Base-by-base conservation (phyloP, 106 monocot genomes). In the Amphibolis antarctica region DNA sequence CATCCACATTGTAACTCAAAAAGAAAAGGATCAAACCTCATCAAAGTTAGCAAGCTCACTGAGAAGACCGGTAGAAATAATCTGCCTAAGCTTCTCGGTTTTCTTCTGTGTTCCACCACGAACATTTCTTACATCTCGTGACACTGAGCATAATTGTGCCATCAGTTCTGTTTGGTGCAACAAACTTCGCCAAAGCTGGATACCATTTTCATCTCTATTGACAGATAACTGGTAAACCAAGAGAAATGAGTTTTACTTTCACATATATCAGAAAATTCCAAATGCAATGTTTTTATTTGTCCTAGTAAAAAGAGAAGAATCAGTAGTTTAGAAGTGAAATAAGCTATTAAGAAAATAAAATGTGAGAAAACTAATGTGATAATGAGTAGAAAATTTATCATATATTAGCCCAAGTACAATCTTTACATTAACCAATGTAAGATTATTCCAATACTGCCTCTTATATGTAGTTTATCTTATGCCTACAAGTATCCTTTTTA, bases 11-110 rank as follows among this genome's bases (percentile, higher is more conserved):
- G n/a, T n/a, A n/a, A n/a, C n/a, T n/a, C n/a, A 53, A 43, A 10
- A 29, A 58, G 42, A 7, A 60, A 25, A 46, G 25, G 46, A 29
- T 26, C 55, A 17, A 20, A 89, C 96, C 96, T 96, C 90, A 58
- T 96, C 96, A 80, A 96, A 96, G 66, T 90, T 84, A 25, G 89
- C 86, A 59, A 90, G 84, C 63, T 96, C 96, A 66, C 96, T 90
- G 55, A 86, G 90, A 53, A 90, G 73, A 63, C 90, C 90, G 28
- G 83, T 82, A 49, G 42, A 66, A 53, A 96, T 81, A 36, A 96
- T 76, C 63, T 90, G 86, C 53, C 96, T 83, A 59, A 96, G 75
- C 74, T 90, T 90, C 47, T 90, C 90, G 50, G 90, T 86, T 80
- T 96, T 96, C 76, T 90, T 96, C 59, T 90, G 90, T 47, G 84